These are phyloP conservation scores for Venturia aucupariae DNA, from an alignment of 2,329 filamentous ascomycete species.

Conservation along the genomic window DNA sequence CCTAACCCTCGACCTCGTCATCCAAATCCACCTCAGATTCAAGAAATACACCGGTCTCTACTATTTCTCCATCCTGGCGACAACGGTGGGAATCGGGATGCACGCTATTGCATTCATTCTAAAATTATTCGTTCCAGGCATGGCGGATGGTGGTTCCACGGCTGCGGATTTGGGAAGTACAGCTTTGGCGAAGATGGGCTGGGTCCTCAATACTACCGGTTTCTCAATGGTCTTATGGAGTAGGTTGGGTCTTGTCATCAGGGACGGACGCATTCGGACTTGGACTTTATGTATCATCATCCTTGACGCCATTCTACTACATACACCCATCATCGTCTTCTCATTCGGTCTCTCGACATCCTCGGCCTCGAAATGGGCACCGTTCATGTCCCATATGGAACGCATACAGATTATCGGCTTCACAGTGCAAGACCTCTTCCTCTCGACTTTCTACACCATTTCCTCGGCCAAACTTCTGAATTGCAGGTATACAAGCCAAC, in stretches of 20 bases:
- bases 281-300: background rate
- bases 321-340: constrained; percentile 11
- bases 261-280: background rate
- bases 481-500: background rate
- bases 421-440: constrained; percentile 5
- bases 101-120: constrained; percentile 11
- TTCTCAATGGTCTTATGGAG: constrained; percentile 8
- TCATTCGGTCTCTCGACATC: constrained; percentile 9
- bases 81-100: background rate
- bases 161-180: background rate
- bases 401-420: constrained; percentile 12
- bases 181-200: constrained; percentile 1
- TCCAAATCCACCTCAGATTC: constrained; percentile 11
- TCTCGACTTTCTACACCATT: constrained; percentile 6
- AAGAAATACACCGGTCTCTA: background rate
- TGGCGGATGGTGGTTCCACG: background rate
- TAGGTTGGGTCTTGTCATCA: background rate
- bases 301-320: background rate
- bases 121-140: constrained; percentile 1
- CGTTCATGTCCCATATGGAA: constrained; percentile 1
- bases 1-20: background rate
- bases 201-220: constrained; percentile 9
- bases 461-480: background rate
- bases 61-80: background rate
- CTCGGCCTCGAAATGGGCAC: background rate